Conservation (phyloP, 768 basidiomycete genomes). For the Amanita exitialis region DNA sequence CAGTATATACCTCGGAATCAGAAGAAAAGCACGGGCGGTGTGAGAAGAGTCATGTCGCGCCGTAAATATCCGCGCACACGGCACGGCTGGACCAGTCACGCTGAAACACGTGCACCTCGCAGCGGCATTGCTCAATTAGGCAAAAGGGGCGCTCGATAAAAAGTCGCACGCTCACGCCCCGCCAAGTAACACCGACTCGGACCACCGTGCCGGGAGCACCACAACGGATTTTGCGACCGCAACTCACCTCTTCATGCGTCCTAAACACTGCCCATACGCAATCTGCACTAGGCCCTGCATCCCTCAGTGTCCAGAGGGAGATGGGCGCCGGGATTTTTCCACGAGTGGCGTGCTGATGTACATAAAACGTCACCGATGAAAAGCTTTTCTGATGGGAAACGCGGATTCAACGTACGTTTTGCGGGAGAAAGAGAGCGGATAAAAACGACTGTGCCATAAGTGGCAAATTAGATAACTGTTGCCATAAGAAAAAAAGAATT, state of each 20-base stretch:
- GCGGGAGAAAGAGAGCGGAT: slow-evolving; percentile 28
- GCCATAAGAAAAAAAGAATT: slow-evolving; percentile 3
- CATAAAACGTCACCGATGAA: not conserved
- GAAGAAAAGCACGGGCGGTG: not conserved
- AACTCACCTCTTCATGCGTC: slow-evolving; percentile 52
- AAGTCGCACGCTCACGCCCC: slow-evolving; percentile 3
- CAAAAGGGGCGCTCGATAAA: slow-evolving; percentile 5
- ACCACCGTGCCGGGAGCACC: not conserved
- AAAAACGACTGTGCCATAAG: slow-evolving; percentile 24
- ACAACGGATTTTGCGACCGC: too few species aligned
- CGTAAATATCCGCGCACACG: not conserved
- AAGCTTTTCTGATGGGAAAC: not conserved
- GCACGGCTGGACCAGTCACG: slow-evolving; percentile 7
- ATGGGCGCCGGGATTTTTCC: slow-evolving; percentile 23
- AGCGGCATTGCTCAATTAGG: slow-evolving; percentile 8
- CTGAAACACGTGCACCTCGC: slow-evolving; percentile 8
- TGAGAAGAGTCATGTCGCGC: slow-evolving; percentile 6
- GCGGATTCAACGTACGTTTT: slow-evolving; percentile 20
- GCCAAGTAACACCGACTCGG: not conserved
- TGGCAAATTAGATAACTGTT: slow-evolving; percentile 30
- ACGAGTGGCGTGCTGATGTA: slow-evolving; percentile 10
- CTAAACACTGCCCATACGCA: slow-evolving; percentile 48
- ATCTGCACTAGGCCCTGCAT: slow-evolving; percentile 18
- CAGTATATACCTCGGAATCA: not conserved
- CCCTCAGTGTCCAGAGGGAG: slow-evolving; percentile 39